Evolutionary conservation across 208 protist species (phyloP), one percentile per base, ranked within the genome.

Genomic region (Trypanosoma platydactyli): DNA sequence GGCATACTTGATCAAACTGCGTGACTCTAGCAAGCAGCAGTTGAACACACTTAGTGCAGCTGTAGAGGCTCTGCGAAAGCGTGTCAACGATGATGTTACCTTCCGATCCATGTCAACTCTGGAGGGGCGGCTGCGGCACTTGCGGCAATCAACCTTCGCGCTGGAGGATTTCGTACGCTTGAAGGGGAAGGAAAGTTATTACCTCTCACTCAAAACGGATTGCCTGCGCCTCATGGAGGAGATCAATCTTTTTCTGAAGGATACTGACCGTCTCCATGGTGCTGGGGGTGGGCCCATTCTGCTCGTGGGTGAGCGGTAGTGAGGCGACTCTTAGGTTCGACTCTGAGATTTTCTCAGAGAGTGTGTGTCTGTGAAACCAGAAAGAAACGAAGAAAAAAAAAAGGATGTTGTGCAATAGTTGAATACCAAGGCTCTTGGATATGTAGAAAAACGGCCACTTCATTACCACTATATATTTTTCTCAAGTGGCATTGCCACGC

Each of bases 181-280:
- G 53, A 90, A 91, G 64, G 90, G 89, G 64, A 93, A 88, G 69
- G 92, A 97, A 45, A 92, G 87, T 42, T 86, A 94, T 68, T 97
- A 94, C 59, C 49, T 90, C 16, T 51, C 57, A 16, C 79, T 74
- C 45, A 97, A 97, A 76, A 90, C 86, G 13, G 83, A 91, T 45
- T 96, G 88, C 51, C 62, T 96, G 46, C 81, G 84, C 45, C 64
- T 94, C 42, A 76, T 93, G 22, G 91, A 96, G 33, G 91, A 96
- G 45, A 81, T 86, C 29, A 96, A 96, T 62, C 38, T 91, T 24
- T 53, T 87, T 30, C 64, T 94, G 46, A 90, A 94, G 67, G 80
- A 91, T 44, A 84, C 80, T 1, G 68, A 77, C 12, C 77, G 72
- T 24, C 38, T 51, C 73, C 42, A 62, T 54, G 58, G 51, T 22